A percentile compares a stretch with the other conserved stretches of the same genome.
These are phyloP conservation scores for Penicillium taxi DNA, from an alignment of 495 filamentous ascomycete species.

Conservation along the genomic window DNA sequence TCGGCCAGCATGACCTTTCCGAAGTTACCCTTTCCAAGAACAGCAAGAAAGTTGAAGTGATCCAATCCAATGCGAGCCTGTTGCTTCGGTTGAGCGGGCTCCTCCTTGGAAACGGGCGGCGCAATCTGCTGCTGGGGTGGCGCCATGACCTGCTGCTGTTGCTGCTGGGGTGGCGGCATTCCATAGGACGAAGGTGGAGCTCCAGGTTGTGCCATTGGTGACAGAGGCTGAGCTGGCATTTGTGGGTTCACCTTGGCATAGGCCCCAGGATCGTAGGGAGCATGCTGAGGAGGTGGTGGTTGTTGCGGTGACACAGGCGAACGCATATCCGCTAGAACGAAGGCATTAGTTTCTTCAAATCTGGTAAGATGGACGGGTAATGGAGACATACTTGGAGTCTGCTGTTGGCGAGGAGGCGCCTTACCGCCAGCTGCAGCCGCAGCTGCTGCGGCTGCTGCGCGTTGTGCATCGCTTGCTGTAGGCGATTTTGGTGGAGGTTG, in stretches of 20 bases:
- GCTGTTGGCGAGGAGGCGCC: conserved; percentile 24
- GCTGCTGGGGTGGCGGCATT: conserved; percentile 34
- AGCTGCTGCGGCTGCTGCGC: conserved; percentile 32
- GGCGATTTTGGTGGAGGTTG: conserved; percentile 33
- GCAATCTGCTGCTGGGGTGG: conserved; percentile 35
- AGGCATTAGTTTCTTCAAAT: conserved; percentile 6
- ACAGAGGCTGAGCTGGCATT: conserved; percentile 27
- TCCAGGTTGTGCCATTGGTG: conserved; percentile 20
- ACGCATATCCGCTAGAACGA: conserved; percentile 22
- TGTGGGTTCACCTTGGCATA: conserved; percentile 50
- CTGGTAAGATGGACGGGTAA: background rate
- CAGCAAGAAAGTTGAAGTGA: conserved; percentile 98
- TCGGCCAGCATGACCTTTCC: conserved; percentile 99
- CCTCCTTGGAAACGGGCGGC: conserved; percentile 38
- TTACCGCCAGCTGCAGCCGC: background rate
- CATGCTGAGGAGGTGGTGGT: conserved; percentile 40
- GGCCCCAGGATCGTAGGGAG: conserved; percentile 63
- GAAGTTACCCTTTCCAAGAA: conserved; percentile 98
- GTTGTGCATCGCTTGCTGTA: conserved; percentile 21
- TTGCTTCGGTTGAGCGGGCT: conserved; percentile 52
- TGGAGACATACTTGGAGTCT: conserved; percentile 28
- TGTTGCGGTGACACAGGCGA: conserved; percentile 37
- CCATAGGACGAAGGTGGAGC: conserved; percentile 10
- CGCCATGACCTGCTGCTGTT: conserved; percentile 12
- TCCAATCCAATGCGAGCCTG: conserved; percentile 84